phyloP scores from a whole-genome alignment of 73 alveolate species.

The Paramecium sonneborni region DNA sequence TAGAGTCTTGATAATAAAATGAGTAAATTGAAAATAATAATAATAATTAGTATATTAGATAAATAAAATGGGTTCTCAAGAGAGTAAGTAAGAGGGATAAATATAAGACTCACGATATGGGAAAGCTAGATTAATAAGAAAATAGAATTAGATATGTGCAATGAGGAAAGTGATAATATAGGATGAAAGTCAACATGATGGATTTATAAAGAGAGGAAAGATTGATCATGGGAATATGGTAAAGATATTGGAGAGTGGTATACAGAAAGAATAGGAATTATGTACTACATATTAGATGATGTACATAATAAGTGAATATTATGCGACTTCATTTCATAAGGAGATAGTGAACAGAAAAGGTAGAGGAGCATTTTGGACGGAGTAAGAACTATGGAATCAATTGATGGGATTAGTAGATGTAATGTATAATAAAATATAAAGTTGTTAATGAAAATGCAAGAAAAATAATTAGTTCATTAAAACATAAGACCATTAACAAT shows the following conservation, averaged over 20 bases:
- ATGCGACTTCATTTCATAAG: constrained; percentile 10
- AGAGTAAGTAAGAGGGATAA: background rate
- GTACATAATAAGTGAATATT: background rate
- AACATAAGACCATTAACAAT: constrained; percentile 26
- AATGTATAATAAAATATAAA: background rate
- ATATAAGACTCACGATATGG: constrained; percentile 34
- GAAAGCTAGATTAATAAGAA: background rate
- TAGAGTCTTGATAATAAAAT: too few species aligned
- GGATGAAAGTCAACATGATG: constrained; percentile 32
- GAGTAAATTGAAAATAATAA: background rate
- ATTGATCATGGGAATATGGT: constrained; percentile 35
- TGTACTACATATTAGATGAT: background rate
- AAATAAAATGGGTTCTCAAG: background rate
- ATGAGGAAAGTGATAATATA: background rate
- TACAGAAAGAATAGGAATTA: background rate
- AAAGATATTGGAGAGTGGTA: background rate
- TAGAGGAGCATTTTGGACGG: background rate
- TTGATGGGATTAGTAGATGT: constrained; percentile 15
- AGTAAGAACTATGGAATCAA: background rate
- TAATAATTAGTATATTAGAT: background rate
- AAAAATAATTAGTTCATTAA: background rate
- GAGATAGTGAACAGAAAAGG: constrained; percentile 20
- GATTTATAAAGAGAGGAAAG: background rate
- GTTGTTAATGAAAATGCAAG: constrained; percentile 25
- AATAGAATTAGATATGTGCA: background rate